Evolutionary conservation across 768 basidiomycete genomes (phyloP).

Genomic region (Calvatia gigantea): DNA sequence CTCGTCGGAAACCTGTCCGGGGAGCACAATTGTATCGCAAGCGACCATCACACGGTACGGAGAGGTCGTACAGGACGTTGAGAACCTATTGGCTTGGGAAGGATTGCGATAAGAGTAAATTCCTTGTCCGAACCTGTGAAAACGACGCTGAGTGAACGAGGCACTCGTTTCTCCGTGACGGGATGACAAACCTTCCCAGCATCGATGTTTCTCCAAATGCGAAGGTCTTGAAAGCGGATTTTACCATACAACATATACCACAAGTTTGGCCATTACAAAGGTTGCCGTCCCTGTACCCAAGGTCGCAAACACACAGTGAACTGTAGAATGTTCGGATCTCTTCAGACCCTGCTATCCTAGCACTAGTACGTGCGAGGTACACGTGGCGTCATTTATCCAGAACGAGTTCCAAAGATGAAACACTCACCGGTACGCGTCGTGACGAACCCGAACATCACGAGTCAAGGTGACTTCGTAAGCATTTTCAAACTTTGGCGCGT

Average conservation of each 20-base stretch:
- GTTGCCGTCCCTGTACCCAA: slow-evolving; percentile 48
- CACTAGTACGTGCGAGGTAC: slow-evolving; percentile 22
- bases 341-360: slow-evolving; percentile 33
- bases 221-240: slow-evolving; percentile 52
- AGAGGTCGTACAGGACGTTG: slow-evolving; percentile 65
- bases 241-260: slow-evolving; percentile 58
- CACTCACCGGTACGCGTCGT: slow-evolving; percentile 47
- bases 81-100: slow-evolving; percentile 50
- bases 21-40: slow-evolving; percentile 48
- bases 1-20: slow-evolving; percentile 23
- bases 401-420: neutral
- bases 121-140: slow-evolving; percentile 53
- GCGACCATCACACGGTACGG: slow-evolving; percentile 66
- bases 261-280: slow-evolving; percentile 61
- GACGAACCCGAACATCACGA: slow-evolving; percentile 37
- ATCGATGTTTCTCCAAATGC: slow-evolving; percentile 54
- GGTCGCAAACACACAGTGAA: slow-evolving; percentile 65
- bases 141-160: neutral
- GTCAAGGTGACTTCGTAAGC: slow-evolving; percentile 50
- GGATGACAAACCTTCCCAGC: slow-evolving; percentile 45
- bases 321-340: slow-evolving; percentile 61
- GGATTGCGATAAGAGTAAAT: slow-evolving; percentile 63
- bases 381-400: neutral
- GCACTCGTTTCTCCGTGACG: neutral
- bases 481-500: slow-evolving; percentile 44